These are phyloP conservation scores for Paecilomyces fulvus DNA, from an alignment of 2,329 filamentous ascomycete genomes.

Conservation along the genomic window DNA sequence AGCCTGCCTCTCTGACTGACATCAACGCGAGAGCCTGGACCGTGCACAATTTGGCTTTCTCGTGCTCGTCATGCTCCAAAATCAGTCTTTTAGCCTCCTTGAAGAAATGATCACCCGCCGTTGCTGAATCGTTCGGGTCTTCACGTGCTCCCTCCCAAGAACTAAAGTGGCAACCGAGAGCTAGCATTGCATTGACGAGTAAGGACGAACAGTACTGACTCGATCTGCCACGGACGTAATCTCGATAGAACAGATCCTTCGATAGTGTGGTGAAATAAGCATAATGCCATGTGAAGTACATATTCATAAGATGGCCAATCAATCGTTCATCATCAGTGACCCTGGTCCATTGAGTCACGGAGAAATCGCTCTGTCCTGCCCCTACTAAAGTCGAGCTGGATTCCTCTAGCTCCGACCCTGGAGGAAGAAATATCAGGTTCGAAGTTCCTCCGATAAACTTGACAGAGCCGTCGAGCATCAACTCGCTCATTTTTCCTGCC, in stretches of 20 bases:
- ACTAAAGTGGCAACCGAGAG: slow-evolving; percentile 89
- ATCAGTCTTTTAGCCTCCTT: slow-evolving; percentile 85
- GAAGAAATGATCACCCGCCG: slow-evolving; percentile 94
- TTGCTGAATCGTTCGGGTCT: slow-evolving; percentile 64
- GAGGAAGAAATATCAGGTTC: slow-evolving; percentile 73
- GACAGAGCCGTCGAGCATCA: slow-evolving; percentile 76
- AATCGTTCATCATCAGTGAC: slow-evolving; percentile 73
- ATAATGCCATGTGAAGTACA: slow-evolving; percentile 99
- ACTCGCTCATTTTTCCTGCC: slow-evolving; percentile 85
- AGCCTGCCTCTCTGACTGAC: slow-evolving; percentile 93
- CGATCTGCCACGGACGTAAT: slow-evolving; percentile 64
- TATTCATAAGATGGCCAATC: slow-evolving; percentile 79
- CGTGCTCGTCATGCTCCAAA: slow-evolving; percentile 85
- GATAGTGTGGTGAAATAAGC: slow-evolving; percentile 90
- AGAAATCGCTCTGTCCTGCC: slow-evolving; percentile 51
- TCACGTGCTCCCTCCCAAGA: slow-evolving; percentile 63
- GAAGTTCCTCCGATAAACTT: slow-evolving; percentile 93
- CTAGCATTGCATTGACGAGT: slow-evolving; percentile 87
- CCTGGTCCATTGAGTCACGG: slow-evolving; percentile 76
- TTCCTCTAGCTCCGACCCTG: slow-evolving; percentile 39
- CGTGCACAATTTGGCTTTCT: slow-evolving; percentile 77
- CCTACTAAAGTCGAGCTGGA: slow-evolving; percentile 32
- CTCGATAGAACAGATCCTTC: slow-evolving; percentile 74
- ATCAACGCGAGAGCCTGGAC: slow-evolving; percentile 91
- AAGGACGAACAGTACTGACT: slow-evolving; percentile 79